Base-by-base conservation (phyloP, 305 asterid species). In the Fraxinus baroniana region DNA sequence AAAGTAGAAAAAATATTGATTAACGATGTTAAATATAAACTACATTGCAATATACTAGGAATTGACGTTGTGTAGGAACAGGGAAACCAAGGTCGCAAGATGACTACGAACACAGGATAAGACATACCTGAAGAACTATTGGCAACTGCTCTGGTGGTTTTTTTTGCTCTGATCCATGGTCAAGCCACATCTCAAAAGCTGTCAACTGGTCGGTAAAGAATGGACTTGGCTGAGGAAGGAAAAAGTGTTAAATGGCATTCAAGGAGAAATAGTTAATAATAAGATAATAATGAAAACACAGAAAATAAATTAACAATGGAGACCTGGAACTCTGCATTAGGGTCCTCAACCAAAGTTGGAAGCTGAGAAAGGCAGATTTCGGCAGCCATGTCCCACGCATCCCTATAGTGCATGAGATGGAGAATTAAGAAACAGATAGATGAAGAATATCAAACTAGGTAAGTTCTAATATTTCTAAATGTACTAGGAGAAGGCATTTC, bases 301-400 rank as follows among this genome's bases (percentile, higher is more conserved):
- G 33, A 83, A 41, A 28, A 77, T 2, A 55, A 55, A 75, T 33
- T 20, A 73, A 73, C 18, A 1, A 73, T 39, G 35, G 80, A 83
- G 76, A 93, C 99, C 98, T 93, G 99, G 87, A 97, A 97, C 85
- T 95, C 99, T 39, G 95, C 94, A 92, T 91, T 92, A 76, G 99
- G 98, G 86, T 97, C 97, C 87, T 91, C 95, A 70, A 95, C 91
- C 84, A 95, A 90, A 79, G 90, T 80, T 82, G 98, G 99, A 79
- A 97, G 98, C 93, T 97, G 99, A 83, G 99, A 95, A 86, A 97
- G 98, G 86, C 99, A 97, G 81, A 97, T 95, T 89, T 97, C 99
- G 82, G 99, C 97, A 83, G 99, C 98, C 99, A 97, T 97, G 87
- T 97, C 99, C 99, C 99, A 97, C 74, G 99, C 99, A 92, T 95